Percentiles rank a stretch among this genome's conserved stretches.
Conservation (phyloP, 495 filamentous ascomycete species). For the Penicillium salamii region DNA sequence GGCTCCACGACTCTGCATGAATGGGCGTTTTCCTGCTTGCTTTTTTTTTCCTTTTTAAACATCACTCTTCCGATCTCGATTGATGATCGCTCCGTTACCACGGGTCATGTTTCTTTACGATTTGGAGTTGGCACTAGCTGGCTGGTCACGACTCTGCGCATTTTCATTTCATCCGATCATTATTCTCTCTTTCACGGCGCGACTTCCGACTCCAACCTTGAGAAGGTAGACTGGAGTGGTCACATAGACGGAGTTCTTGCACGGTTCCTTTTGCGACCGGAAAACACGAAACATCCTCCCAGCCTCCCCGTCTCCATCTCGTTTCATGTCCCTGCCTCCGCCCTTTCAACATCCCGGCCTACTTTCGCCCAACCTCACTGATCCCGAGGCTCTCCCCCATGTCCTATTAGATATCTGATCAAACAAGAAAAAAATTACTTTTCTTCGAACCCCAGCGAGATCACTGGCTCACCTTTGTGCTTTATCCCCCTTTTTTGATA, state of each 20-base stretch:
- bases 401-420: constrained; percentile 27
- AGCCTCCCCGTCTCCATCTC: constrained; percentile 2
- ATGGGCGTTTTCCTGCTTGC: constrained; percentile 41
- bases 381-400: constrained; percentile 7
- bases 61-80: constrained; percentile 21
- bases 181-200: constrained; percentile 7
- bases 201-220: constrained; percentile 10
- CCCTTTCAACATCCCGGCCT: constrained; percentile 19
- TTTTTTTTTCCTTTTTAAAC: constrained; percentile 8
- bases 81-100: constrained; percentile 23
- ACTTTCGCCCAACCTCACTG: constrained; percentile 23
- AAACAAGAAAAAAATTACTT: constrained; percentile 30
- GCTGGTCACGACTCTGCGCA: constrained; percentile 35
- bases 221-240: constrained; percentile 6
- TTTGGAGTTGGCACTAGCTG: constrained; percentile 36
- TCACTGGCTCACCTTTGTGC: constrained; percentile 21
- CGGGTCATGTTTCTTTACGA: constrained; percentile 30
- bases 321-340: not conserved
- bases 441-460: constrained; percentile 14
- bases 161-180: constrained; percentile 16
- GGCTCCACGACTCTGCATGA: constrained; percentile 48
- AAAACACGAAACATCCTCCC: constrained; percentile 6
- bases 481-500: constrained; percentile 24
- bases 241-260: constrained; percentile 11
- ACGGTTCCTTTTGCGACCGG: constrained; percentile 9